phyloP scores from a whole-genome alignment of 257 asterid species.

The Nicotiana otophora region DNA sequence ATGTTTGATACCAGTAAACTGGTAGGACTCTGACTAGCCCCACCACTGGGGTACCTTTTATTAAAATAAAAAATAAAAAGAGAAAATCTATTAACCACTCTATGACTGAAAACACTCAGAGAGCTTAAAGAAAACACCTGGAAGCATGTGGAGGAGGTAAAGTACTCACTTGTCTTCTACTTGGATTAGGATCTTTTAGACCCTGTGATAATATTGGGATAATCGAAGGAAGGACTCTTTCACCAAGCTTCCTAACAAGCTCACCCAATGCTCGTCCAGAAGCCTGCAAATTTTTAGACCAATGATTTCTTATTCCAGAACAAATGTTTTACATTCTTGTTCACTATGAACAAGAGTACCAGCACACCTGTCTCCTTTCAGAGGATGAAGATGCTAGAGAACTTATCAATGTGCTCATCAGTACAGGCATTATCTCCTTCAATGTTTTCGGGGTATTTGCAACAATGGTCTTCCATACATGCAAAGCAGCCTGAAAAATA shows the following conservation, averaged over 20 bases:
- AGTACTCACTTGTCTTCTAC: conserved; percentile 84
- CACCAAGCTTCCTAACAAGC: conserved; percentile 99
- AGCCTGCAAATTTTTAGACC: conserved; percentile 46
- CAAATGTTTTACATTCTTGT: not conserved
- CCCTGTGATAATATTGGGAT: conserved; percentile 91
- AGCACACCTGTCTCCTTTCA: conserved; percentile 89
- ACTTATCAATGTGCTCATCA: conserved; percentile 86
- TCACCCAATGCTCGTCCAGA: conserved; percentile 97
- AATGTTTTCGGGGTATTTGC: conserved; percentile 97
- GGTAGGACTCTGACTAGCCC: not conserved
- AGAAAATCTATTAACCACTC: not conserved
- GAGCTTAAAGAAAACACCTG: conserved; percentile 1
- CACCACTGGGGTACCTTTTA: not conserved
- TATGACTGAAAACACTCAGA: not conserved
- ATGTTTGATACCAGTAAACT: not conserved
- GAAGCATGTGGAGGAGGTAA: conserved; percentile 12
- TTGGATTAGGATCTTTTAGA: conserved; percentile 64
- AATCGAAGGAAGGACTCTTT: conserved; percentile 91
- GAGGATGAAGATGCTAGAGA: conserved; percentile 94
- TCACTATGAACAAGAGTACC: not conserved
- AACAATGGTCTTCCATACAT: conserved; percentile 99
- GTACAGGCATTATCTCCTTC: conserved; percentile 95
- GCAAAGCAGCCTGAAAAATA: conserved; percentile 81
- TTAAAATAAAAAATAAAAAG: not conserved
- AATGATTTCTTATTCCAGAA: conserved; percentile 3